Evolutionary conservation across 2,329 filamentous ascomycete genomes (phyloP).

Genomic region (Microdochium paspali): DNA sequence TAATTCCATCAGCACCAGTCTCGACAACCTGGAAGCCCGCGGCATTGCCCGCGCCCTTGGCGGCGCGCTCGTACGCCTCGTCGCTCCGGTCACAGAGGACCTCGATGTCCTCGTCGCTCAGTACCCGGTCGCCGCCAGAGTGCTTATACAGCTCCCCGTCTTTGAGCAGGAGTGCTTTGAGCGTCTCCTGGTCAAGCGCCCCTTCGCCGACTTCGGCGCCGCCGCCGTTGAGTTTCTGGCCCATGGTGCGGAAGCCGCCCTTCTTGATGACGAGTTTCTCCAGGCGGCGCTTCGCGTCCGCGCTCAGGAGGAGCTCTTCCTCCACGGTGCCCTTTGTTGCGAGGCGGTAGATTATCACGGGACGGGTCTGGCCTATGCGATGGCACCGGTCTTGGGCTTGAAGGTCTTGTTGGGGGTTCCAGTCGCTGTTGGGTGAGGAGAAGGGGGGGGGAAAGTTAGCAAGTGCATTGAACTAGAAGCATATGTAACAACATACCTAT

Average conservation of each 20-base stretch:
- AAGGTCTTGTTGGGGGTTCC: constrained; percentile 95
- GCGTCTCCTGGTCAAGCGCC: constrained; percentile 46
- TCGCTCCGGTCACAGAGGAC: constrained; percentile 67
- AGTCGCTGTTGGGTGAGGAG: constrained; percentile 39
- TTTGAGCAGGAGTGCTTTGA: constrained; percentile 54
- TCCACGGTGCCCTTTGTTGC: constrained; percentile 92
- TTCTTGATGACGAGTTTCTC: constrained; percentile 96
- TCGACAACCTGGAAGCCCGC: constrained; percentile 71
- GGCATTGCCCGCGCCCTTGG: constrained; percentile 66
- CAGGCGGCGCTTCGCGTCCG: constrained; percentile 81
- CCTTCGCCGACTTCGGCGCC: constrained; percentile 22
- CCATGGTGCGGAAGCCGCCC: constrained; percentile 68
- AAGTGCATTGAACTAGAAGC: neutral
- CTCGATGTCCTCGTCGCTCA: constrained; percentile 68
- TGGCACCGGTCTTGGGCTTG: constrained; percentile 95
- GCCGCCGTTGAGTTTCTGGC: constrained; percentile 44
- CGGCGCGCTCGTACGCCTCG: constrained; percentile 58
- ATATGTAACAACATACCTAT: no score
- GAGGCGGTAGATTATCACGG: constrained; percentile 87
- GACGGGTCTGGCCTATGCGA: constrained; percentile 84
- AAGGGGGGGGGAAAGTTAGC: neutral
- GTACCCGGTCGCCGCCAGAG: constrained; percentile 51
- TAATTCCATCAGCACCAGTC: constrained; percentile 51
- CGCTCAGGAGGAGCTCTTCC: constrained; percentile 74
- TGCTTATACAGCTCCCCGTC: constrained; percentile 60